Conservation (phyloP, 2,329 filamentous ascomycete genomes). For the Hypocreales sp. region DNA sequence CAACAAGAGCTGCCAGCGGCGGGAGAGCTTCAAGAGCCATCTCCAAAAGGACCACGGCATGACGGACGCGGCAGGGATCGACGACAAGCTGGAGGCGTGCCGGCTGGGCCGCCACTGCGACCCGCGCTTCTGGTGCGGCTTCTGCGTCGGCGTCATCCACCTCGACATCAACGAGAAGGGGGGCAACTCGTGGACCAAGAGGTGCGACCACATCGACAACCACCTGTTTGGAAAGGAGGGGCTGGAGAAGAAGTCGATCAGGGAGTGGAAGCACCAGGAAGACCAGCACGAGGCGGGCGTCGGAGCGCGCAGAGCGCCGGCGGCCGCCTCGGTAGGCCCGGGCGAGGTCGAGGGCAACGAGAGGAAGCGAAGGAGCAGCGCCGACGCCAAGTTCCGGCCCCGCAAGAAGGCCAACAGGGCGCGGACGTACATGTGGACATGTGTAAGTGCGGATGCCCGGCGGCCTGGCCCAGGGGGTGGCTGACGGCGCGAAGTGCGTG, state of each 20-base stretch:
- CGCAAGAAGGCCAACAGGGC: conserved; percentile 5
- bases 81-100: conserved; percentile 32
- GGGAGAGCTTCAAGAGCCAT: conserved; percentile 46
- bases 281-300: conserved; percentile 2
- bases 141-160: conserved; percentile 47
- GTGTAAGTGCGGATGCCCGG: conserved; percentile 10
- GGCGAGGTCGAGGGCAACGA: no score
- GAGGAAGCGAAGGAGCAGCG: conserved; percentile 4
- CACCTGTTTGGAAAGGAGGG: conserved; percentile 44
- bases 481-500: conserved; percentile 6
- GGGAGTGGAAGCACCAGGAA: conserved; percentile 36
- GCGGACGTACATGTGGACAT: conserved; percentile 13
- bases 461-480: neutral
- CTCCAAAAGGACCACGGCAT: conserved; percentile 34
- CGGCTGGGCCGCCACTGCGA: conserved; percentile 51
- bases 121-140: conserved; percentile 72
- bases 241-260: conserved; percentile 25
- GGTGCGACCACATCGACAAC: conserved; percentile 58
- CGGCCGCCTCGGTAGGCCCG: no score
- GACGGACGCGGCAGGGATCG: conserved; percentile 14
- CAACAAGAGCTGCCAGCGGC: conserved; percentile 39
- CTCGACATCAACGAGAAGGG: conserved; percentile 23
- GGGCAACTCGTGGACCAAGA: conserved; percentile 37
- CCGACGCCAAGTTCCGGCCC: conserved; percentile 1
- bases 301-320: no score